phyloP scores from a whole-genome alignment of 2,329 filamentous ascomycete genomes.

The Alternaria consortialis region DNA sequence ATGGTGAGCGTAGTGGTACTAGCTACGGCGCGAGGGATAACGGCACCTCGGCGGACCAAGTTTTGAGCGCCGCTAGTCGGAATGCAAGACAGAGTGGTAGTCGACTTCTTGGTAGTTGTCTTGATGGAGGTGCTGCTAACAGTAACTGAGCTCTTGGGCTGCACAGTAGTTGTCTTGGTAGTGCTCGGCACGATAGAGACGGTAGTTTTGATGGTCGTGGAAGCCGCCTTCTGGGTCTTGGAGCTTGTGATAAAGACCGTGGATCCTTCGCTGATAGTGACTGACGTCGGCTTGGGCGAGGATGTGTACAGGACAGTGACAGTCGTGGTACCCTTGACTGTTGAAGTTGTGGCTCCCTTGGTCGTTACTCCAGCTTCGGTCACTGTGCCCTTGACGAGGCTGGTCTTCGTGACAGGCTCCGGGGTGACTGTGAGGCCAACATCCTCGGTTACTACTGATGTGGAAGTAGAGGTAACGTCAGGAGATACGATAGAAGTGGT shows the following conservation, averaged over 20 bases:
- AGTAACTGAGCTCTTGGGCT: conserved; percentile 29
- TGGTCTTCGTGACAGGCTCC: conserved; percentile 21
- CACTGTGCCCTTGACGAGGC: conserved; percentile 22
- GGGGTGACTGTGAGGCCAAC: conserved; percentile 31
- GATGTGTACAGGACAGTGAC: conserved; percentile 32
- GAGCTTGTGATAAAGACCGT: conserved; percentile 26
- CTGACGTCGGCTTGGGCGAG: conserved; percentile 38
- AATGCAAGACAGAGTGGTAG: conserved; percentile 36
- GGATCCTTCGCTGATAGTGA: conserved; percentile 30
- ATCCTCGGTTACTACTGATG: conserved; percentile 36
- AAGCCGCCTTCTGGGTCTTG: conserved; percentile 22
- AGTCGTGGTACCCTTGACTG: conserved; percentile 25
- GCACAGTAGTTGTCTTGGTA: conserved; percentile 36
- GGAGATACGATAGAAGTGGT: conserved; percentile 40
- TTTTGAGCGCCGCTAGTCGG: conserved; percentile 29
- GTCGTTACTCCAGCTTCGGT: conserved; percentile 26
- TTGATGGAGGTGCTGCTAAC: conserved; percentile 32
- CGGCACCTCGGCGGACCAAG: conserved; percentile 25
- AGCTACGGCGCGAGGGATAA: conserved; percentile 23
- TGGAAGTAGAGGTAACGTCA: conserved; percentile 31
- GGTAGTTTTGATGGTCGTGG: conserved; percentile 23
- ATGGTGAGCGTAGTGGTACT: conserved; percentile 35
- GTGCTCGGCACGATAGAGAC: conserved; percentile 22
- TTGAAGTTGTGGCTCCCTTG: conserved; percentile 26
- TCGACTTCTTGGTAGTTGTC: conserved; percentile 41